Conservation (phyloP, 257 asterid genomes). For the Nicotiana benthamiana region DNA sequence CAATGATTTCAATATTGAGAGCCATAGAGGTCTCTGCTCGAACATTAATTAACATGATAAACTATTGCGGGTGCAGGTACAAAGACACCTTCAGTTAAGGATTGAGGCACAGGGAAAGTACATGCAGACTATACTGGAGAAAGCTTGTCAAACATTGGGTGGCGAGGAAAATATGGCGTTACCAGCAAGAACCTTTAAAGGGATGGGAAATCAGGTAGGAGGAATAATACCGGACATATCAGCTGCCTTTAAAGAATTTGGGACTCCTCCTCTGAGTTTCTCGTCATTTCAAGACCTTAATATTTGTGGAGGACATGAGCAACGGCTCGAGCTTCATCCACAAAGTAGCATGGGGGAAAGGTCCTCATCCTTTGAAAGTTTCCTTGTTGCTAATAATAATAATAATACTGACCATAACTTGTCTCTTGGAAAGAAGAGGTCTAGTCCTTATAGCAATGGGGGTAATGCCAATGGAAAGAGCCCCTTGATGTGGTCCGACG, state of each 20-base stretch:
- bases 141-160: conserved; percentile 92
- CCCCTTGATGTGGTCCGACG: conserved; percentile 70
- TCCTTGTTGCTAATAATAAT: conserved; percentile 9
- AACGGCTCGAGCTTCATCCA: conserved; percentile 46
- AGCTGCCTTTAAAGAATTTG: conserved; percentile 39
- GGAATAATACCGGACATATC: conserved; percentile 29
- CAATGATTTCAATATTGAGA: too few species aligned
- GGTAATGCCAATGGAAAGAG: conserved; percentile 30
- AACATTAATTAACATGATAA: conserved; percentile 6
- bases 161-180: conserved; percentile 48
- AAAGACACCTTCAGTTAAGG: conserved; percentile 89
- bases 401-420: conserved; percentile 21
- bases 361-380: conserved; percentile 35
- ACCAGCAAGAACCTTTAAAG: conserved; percentile 36
- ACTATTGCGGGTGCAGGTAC: conserved; percentile 72
- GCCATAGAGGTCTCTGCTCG: too few species aligned
- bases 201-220: neutral
- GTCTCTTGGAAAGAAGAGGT: conserved; percentile 45
- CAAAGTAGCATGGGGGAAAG: conserved; percentile 26
- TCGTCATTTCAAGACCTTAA: conserved; percentile 83
- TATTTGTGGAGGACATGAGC: conserved; percentile 45
- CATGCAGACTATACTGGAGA: conserved; percentile 91
- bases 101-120: conserved; percentile 98
- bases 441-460: conserved; percentile 31
- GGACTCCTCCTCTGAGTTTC: conserved; percentile 30